Conservation (phyloP, 2,329 filamentous ascomycete species). For the Cladosporium sp. region DNA sequence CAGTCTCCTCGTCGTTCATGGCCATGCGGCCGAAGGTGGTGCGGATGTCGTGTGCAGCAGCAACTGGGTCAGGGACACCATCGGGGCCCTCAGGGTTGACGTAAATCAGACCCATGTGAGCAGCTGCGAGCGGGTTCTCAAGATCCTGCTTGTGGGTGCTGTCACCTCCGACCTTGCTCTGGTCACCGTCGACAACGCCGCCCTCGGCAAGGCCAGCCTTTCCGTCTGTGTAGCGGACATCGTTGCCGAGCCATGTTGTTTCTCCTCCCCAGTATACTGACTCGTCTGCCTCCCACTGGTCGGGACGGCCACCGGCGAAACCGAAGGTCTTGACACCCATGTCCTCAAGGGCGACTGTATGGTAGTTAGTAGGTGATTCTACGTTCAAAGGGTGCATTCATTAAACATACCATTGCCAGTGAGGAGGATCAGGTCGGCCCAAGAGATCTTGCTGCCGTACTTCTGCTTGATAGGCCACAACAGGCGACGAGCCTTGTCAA, state of each 20-base stretch:
- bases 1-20: conserved; percentile 82
- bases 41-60: conserved; percentile 71
- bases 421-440: conserved; percentile 72
- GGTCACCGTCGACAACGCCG: conserved; percentile 47
- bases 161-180: conserved; percentile 45
- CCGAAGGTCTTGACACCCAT: conserved; percentile 76
- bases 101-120: conserved; percentile 78
- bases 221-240: conserved; percentile 65
- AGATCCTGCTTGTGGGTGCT: conserved; percentile 61
- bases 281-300: conserved; percentile 76
- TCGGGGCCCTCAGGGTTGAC: conserved; percentile 80
- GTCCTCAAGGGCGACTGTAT: conserved; percentile 65
- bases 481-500: conserved; percentile 79
- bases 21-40: conserved; percentile 77
- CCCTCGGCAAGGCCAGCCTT: conserved; percentile 48
- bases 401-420: conserved; percentile 61
- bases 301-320: conserved; percentile 70
- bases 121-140: conserved; percentile 67
- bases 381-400: not conserved
- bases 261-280: conserved; percentile 77
- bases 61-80: conserved; percentile 68
- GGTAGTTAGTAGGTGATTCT: not conserved
- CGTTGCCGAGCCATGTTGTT: conserved; percentile 73
- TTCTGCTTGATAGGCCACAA: conserved; percentile 84
- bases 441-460: conserved; percentile 80